A percentile compares a stretch with the other conserved stretches of the same genome.
phyloP scores from a whole-genome alignment of 164 flowering plant genomes.

The Magnolia kwangsiensis region DNA sequence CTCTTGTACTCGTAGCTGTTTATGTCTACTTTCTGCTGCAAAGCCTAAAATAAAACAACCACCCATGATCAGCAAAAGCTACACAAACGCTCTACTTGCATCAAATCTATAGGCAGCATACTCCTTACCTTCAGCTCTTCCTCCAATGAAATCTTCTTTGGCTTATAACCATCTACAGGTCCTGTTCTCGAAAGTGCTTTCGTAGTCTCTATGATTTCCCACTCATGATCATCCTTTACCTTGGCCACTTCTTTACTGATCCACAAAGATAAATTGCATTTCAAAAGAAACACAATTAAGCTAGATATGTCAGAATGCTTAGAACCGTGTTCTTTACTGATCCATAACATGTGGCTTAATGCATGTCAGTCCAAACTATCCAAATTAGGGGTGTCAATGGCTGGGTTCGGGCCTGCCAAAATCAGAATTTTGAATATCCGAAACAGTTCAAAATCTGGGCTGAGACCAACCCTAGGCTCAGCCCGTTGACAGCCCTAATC shows the following conservation, averaged over 20 bases:
- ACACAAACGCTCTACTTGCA: not conserved
- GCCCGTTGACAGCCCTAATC: no score
- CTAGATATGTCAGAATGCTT: no score
- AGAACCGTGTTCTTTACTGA: no score
- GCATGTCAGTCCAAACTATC: no score
- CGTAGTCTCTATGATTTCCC: slow-evolving; percentile 85
- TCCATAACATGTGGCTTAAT: no score
- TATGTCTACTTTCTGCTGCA: slow-evolving; percentile 73
- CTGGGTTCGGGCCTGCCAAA: no score
- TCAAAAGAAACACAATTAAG: not conserved
- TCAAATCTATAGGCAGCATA: not conserved
- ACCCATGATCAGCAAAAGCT: not conserved
- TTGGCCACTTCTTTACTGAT: slow-evolving; percentile 91
- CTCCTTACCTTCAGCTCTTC: slow-evolving; percentile 76
- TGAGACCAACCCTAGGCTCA: no score
- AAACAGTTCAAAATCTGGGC: no score
- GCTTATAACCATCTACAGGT: slow-evolving; percentile 65
- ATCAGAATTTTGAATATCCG: no score
- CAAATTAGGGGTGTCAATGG: no score
- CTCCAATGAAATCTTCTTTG: slow-evolving; percentile 75
- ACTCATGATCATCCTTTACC: slow-evolving; percentile 87
- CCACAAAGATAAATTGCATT: slow-evolving; percentile 12
- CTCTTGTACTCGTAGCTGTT: slow-evolving; percentile 66
- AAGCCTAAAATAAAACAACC: slow-evolving; percentile 38
- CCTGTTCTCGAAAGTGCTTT: slow-evolving; percentile 85